These are phyloP conservation scores for Gryganskiella cystojenkinii DNA, from an alignment of 192 early-diverging fungal species.

Conservation along the genomic window DNA sequence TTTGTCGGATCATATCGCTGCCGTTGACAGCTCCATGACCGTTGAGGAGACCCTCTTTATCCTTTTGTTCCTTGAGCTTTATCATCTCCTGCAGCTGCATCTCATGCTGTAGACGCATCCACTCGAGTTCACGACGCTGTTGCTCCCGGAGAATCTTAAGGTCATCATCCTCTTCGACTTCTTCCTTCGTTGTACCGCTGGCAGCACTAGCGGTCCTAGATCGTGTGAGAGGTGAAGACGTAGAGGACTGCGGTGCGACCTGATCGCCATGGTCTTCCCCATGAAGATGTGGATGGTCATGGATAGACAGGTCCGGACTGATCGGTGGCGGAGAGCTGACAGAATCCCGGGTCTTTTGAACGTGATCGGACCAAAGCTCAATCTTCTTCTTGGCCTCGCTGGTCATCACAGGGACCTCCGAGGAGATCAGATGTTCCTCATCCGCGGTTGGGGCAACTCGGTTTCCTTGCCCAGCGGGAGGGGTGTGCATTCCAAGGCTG, in stretches of 20 bases:
- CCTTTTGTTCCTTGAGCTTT: conserved; percentile 1
- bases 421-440: too few relatives aligned
- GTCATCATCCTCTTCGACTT: conserved; percentile 9
- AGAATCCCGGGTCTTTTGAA: conserved; percentile 6
- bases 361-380: conserved; percentile 8
- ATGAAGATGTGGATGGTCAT: neutral
- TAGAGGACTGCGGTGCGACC: too few relatives aligned
- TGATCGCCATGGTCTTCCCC: too few relatives aligned
- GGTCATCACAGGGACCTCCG: conserved; percentile 6
- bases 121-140: conserved; percentile 4
- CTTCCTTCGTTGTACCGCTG: neutral
- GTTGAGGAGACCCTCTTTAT: too few relatives aligned
- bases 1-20: neutral
- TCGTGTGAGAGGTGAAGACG: neutral
- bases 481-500: too few relatives aligned
- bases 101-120: conserved; percentile 15
- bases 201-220: neutral
- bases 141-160: neutral
- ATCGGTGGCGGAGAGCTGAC: too few relatives aligned
- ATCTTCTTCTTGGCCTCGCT: conserved; percentile 14
- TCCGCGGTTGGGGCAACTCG: too few relatives aligned
- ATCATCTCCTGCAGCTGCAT: conserved; percentile 15
- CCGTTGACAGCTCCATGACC: too few relatives aligned
- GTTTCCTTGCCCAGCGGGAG: too few relatives aligned
- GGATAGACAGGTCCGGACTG: neutral